Evolutionary conservation across 352 stramenopile genomes (phyloP).

Genomic region (Achlya hypogyna): DNA sequence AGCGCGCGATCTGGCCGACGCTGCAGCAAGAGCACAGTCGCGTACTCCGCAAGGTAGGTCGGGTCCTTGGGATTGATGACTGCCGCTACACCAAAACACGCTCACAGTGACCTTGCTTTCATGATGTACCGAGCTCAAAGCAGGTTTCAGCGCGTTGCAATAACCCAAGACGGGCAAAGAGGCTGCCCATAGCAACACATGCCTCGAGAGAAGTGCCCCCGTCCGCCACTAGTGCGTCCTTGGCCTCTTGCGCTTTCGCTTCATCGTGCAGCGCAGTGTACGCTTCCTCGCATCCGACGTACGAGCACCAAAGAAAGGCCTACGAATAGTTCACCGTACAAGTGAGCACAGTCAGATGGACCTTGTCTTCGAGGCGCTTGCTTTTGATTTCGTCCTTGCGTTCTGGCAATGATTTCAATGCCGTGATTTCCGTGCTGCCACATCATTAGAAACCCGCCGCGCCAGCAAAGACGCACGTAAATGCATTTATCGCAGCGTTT

Average conservation of each 20-base stretch:
- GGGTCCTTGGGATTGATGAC: constrained; percentile 27
- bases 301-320: constrained; percentile 37
- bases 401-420: not conserved
- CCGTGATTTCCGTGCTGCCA: constrained; percentile 9
- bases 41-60: constrained; percentile 41
- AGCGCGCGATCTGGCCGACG: constrained; percentile 28
- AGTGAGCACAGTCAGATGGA: not conserved
- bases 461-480: not conserved
- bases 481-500: not conserved
- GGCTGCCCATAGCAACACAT: constrained; percentile 37
- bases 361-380: constrained; percentile 1
- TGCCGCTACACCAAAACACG: constrained; percentile 9
- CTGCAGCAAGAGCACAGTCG: constrained; percentile 37
- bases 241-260: constrained; percentile 30
- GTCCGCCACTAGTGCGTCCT: constrained; percentile 32
- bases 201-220: constrained; percentile 25
- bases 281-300: constrained; percentile 34
- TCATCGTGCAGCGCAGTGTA: constrained; percentile 23
- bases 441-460: not conserved
- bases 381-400: not conserved
- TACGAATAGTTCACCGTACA: not conserved
- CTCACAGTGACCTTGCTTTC: not conserved
- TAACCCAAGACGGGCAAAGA: constrained; percentile 48
- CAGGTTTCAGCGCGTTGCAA: constrained; percentile 38
- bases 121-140: constrained; percentile 27